Base-by-base conservation (phyloP, 345 rosid genomes). In the Brassica rapa region DNA sequence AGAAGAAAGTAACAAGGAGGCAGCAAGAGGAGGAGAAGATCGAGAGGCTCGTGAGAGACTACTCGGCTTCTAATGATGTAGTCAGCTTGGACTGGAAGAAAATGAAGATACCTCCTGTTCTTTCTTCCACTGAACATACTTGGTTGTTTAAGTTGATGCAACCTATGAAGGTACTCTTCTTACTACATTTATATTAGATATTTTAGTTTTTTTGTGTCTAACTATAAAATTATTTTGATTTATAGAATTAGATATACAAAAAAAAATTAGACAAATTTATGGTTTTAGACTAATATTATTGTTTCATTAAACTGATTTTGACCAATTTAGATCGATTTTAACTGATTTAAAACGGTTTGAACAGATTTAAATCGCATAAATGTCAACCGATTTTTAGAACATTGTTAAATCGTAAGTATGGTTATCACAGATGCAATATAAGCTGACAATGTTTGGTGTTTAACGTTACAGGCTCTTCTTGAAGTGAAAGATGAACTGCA, bases 91-190 rank as follows among this genome's bases (percentile, higher is more conserved):
- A 95, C 78, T 95, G 99, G 99, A 95, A 87, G 30, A 95, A 87
- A 70, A 91, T 87, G 99, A 91, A 88, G 88, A 93, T 93, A 69
- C 99, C 98, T 68, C 99, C 94, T 0, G 98, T 95, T 85, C 91
- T 95, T 62, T 81, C 91, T 49, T 87, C 91, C 0, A 51, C 87
- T 0, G 99, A 95, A 81, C 98, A 95, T 74, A 55, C 79, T 55
- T 93, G 98, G 98, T 73, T 95, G 89, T 95, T 95, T 86, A 95
- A 87, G 84, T 72, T 90, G 80, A 89, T 95, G 94, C 97, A 93
- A 77, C 98, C 97, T 16, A 88, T 89, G 97, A 93, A 95, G 93
- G 98, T 91, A 77, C 19, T 35, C 15, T 73, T 66, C 19, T 14
- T 4, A 33, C 5, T 66, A 27, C 30, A 27, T 4, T 33, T 41